Percentiles rank a stretch among this genome's conserved stretches.
Evolutionary conservation across 768 basidiomycete species (phyloP).

Genomic region (Naganishia vaughanmartiniae): DNA sequence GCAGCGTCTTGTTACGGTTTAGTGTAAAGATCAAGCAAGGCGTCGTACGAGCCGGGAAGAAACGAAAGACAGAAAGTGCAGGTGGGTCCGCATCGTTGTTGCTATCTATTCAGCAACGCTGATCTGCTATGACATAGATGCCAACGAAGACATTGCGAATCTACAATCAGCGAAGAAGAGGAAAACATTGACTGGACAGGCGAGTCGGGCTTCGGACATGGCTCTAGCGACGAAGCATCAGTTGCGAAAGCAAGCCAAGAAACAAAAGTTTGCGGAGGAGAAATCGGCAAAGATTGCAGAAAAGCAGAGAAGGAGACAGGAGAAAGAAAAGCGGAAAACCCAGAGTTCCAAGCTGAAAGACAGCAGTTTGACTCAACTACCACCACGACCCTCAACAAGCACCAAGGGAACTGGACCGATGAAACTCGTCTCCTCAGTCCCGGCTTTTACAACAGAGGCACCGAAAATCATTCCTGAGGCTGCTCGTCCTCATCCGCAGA

Average conservation of each 20-base stretch:
- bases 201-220: background rate
- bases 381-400: background rate
- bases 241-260: conserved; percentile 1
- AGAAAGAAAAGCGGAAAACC: background rate
- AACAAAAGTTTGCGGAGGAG: background rate
- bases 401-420: background rate
- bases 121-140: background rate
- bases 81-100: background rate
- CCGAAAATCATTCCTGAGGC: background rate
- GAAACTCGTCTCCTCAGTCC: background rate
- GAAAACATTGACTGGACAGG: background rate
- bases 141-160: background rate
- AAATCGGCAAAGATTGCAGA: background rate
- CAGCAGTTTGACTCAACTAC: background rate
- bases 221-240: background rate
- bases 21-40: conserved; percentile 24
- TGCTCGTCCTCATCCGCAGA: background rate
- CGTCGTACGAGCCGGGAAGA: conserved; percentile 1
- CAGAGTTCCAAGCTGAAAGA: background rate
- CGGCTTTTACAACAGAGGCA: background rate
- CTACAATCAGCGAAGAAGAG: background rate
- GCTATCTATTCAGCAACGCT: background rate
- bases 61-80: background rate
- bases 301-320: background rate
- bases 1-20: background rate